phyloP scores from a whole-genome alignment of 202 grass and related monocot species.

The Schoenoplectus tabernaemontani region DNA sequence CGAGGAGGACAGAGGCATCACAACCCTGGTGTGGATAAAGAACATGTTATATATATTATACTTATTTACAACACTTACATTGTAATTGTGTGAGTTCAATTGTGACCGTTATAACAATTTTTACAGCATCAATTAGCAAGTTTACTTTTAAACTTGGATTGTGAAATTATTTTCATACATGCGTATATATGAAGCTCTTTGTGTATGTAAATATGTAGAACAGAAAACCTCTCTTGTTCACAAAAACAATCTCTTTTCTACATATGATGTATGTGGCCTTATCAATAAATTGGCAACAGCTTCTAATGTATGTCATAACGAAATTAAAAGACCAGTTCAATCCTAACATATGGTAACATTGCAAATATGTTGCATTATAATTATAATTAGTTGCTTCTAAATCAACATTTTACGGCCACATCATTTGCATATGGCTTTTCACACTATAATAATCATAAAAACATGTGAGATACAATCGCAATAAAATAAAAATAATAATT shows the following conservation, averaged over 20 bases:
- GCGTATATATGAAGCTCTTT: no score
- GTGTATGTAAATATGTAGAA: no score
- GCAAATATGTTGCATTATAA: no score
- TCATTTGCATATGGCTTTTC: not conserved
- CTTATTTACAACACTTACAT: not conserved
- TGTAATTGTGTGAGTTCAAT: not conserved
- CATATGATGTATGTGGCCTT: no score
- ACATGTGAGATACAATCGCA: not conserved
- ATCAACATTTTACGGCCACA: not conserved
- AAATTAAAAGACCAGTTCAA: no score
- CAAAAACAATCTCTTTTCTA: no score
- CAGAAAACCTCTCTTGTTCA: no score
- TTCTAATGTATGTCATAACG: no score
- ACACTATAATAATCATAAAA: not conserved
- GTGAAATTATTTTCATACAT: not conserved
- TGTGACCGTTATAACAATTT: not conserved
- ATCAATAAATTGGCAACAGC: no score
- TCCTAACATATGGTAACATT: no score
- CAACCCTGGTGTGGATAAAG: conserved; percentile 27
- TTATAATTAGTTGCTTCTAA: not conserved
- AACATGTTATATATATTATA: not conserved
- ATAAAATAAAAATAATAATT: not conserved
- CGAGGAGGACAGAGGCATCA: conserved; percentile 44
- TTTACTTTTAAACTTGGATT: no score
- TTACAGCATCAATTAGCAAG: not conserved